These are phyloP conservation scores for Diaporthe ampelina DNA, from an alignment of 2,329 filamentous ascomycete species.

Conservation along the genomic window DNA sequence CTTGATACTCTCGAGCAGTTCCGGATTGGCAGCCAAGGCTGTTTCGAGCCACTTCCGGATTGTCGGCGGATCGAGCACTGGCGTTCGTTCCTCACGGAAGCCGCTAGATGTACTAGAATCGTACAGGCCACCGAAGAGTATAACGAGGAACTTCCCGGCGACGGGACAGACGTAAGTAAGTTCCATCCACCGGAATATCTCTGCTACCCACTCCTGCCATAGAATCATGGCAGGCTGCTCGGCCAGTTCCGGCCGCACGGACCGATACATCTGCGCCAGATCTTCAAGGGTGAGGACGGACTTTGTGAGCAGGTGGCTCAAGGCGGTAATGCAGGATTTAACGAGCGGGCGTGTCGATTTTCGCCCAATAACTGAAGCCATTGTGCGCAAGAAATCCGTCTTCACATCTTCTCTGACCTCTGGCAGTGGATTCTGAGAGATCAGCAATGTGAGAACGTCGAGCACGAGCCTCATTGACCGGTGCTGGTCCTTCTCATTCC, in stretches of 20 bases:
- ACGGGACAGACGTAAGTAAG: slow-evolving; percentile 70
- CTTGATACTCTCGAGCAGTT: slow-evolving; percentile 73
- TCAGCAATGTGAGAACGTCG: slow-evolving; percentile 67
- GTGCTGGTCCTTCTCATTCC: slow-evolving; percentile 76
- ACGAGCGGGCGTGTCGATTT: slow-evolving; percentile 73
- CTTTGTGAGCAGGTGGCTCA: slow-evolving; percentile 77
- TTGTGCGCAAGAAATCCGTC: slow-evolving; percentile 61
- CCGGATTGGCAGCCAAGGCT: slow-evolving; percentile 62
- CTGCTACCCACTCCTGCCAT: slow-evolving; percentile 51
- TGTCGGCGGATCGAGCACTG: slow-evolving; percentile 53
- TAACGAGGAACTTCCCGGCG: slow-evolving; percentile 73
- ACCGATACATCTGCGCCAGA: slow-evolving; percentile 58
- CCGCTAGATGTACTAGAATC: slow-evolving; percentile 45
- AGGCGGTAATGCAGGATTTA: slow-evolving; percentile 77
- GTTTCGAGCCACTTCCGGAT: slow-evolving; percentile 72
- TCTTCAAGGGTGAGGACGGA: slow-evolving; percentile 64
- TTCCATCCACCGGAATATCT: slow-evolving; percentile 63
- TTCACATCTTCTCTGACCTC: slow-evolving; percentile 57
- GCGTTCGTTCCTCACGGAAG: slow-evolving; percentile 33
- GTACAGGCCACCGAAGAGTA: slow-evolving; percentile 63
- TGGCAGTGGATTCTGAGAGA: slow-evolving; percentile 63
- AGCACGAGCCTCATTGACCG: slow-evolving; percentile 74
- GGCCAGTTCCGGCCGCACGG: slow-evolving; percentile 47
- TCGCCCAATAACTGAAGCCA: slow-evolving; percentile 72
- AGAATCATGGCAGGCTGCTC: slow-evolving; percentile 45